Base-by-base conservation (phyloP, 495 filamentous ascomycete genomes). In the Neurospora tetraspora region DNA sequence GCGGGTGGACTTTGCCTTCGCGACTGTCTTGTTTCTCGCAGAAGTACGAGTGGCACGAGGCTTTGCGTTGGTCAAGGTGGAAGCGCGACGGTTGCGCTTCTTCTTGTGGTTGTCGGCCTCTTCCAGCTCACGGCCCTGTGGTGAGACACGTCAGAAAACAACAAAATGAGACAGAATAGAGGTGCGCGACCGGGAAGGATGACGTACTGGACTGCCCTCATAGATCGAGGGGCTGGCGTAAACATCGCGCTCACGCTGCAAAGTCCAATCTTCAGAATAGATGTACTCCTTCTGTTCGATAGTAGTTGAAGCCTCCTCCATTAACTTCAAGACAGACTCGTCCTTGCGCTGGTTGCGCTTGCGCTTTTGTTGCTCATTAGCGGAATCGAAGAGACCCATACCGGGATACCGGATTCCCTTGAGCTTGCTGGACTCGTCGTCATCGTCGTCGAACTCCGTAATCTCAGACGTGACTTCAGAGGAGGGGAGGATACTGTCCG, bases 271-370 rank as follows among this genome's bases (percentile, higher is more conserved):
- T 79, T 86, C 53, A 81, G 88, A 81, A 78, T 90, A 94, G 23
- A 96, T 87, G 61, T 88, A 80, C 78, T 97, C 94, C 0, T 81
- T 87, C 9, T 93, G 89, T 74, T 90, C 88, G n/a, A 94, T 89
- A 6, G 84, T 82, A 27, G 78, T 78, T 0, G 93, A 94, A 20
- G 90, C 89, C 39, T 82, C 78, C 74, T 93, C 86, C 85, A 97
- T 92, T 75, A 86, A 85, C 78, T 86, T 86, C 31, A 97, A 74
- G 27, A 93, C 88, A 8, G 87, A 90, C 14, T 83, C 85, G 71
- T 92, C 90, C 77, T 97, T 97, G 74, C 91, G 91, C 80, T 97
- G 94, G 77, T 97, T 97, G 47, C 94, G 88, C 81, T 88, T 92
- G 43, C 91, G 88, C 77, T 90, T 90, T 84, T 91, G 91, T 68